phyloP scores from a whole-genome alignment of 495 filamentous ascomycete genomes.

The Aspergillus haitiensis region DNA sequence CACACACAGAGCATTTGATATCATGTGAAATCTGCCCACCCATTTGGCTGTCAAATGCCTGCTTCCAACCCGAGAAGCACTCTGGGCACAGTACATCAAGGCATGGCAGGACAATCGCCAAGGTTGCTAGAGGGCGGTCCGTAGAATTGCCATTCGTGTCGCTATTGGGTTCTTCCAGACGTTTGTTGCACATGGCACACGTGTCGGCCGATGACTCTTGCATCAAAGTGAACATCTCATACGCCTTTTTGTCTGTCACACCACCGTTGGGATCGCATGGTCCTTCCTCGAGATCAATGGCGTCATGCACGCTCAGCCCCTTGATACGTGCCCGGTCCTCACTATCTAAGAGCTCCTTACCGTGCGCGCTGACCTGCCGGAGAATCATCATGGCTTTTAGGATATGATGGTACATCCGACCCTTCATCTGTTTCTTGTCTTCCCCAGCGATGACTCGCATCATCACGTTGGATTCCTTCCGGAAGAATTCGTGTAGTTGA shows the following conservation, averaged over 20 bases:
- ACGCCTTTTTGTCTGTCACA: constrained; percentile 65
- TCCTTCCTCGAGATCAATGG: constrained; percentile 83
- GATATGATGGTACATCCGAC: constrained; percentile 83
- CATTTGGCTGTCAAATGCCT: constrained; percentile 26
- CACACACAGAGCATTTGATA: constrained; percentile 66
- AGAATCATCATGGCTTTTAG: constrained; percentile 87
- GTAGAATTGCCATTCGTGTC: constrained; percentile 45
- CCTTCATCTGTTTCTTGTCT: constrained; percentile 64
- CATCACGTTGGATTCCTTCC: constrained; percentile 61
- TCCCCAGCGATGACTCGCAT: constrained; percentile 56
- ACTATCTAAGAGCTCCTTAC: constrained; percentile 79
- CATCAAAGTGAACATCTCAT: constrained; percentile 80
- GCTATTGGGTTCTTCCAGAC: constrained; percentile 48
- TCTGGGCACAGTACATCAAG: constrained; percentile 75
- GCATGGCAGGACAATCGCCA: constrained; percentile 81
- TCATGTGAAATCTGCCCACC: constrained; percentile 20
- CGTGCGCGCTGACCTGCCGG: constrained; percentile 87
- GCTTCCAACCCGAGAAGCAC: constrained; percentile 58
- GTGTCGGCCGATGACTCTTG: constrained; percentile 68
- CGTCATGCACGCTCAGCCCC: constrained; percentile 74
- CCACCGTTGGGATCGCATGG: constrained; percentile 55
- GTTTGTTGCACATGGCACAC: constrained; percentile 67
- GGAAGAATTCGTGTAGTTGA: constrained; percentile 60
- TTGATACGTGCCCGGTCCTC: constrained; percentile 76
- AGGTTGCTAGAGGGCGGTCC: constrained; percentile 55